These are phyloP conservation scores for Cantharellus cinnabarinus DNA, from an alignment of 768 basidiomycete species.

Conservation along the genomic window DNA sequence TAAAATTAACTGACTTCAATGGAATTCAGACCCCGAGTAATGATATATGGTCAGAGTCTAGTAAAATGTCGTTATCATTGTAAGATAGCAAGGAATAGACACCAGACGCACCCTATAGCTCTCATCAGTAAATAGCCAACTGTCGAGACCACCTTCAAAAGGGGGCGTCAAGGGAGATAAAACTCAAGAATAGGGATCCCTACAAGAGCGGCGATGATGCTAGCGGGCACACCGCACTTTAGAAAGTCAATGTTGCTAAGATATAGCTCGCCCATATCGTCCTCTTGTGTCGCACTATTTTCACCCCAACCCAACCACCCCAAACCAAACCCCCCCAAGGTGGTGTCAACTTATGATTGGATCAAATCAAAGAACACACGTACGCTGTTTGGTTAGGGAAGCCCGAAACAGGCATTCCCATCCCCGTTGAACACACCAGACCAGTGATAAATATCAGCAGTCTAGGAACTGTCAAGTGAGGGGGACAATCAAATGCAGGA, in stretches of 20 bases:
- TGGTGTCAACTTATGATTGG: neutral
- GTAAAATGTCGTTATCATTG: too few relatives aligned
- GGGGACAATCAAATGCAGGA: neutral
- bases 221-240: conserved; percentile 89
- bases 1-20: too few relatives aligned
- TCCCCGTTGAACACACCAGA: conserved; percentile 82
- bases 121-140: conserved; percentile 65
- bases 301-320: too few relatives aligned
- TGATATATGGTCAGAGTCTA: too few relatives aligned
- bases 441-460: conserved; percentile 86
- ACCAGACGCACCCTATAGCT: conserved; percentile 35
- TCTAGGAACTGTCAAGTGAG: conserved; percentile 20
- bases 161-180: neutral
- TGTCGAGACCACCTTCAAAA: conserved; percentile 54
- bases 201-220: conserved; percentile 68
- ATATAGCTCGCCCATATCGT: conserved; percentile 83
- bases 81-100: neutral
- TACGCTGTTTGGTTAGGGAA: conserved; percentile 97
- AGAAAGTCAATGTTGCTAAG: conserved; percentile 72
- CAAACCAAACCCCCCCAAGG: too few relatives aligned
- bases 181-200: conserved; percentile 10
- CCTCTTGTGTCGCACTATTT: conserved; percentile 69
- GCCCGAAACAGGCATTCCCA: conserved; percentile 98
- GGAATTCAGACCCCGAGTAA: too few relatives aligned
- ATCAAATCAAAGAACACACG: conserved; percentile 15